Evolutionary conservation across 2,329 filamentous ascomycete species (phyloP), one percentile per base, ranked within the genome.

Genomic region (Nothomitra cinnamomea): DNA sequence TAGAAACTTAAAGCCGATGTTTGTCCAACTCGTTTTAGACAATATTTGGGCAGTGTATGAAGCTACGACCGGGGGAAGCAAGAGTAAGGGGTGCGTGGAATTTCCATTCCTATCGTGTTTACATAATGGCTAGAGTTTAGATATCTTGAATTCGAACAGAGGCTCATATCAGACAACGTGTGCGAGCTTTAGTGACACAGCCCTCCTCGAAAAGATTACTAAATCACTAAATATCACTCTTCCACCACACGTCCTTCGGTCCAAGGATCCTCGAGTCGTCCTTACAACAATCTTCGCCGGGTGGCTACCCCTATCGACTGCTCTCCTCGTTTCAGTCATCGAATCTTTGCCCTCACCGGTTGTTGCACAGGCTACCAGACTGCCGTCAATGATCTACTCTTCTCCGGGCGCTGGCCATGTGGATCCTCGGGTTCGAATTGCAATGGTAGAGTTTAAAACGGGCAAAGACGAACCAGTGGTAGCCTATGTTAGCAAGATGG

Each of bases 401-500:
- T 92, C 88, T 0, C 90, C 92, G 1, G 90, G 87, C 0, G 75
- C 82, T 2, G 76, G 79, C 2, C 74, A 79, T 60, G 80, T 96
- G 47, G 80, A 85, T 53, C 69, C 77, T 1, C 70, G 73, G 5
- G 70, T 96, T 53, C 83, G 80, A 60, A 73, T 84, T n/a, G 87
- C 90, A 3, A 90, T 96, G 82, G 69, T 85, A 1, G 74, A 80
- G 0, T 95, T 94, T 64, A 85, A 85, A 62, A 78, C 78, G 2
- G 75, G 74, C 0, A 73, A 77, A 40, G 74, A 80, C 0, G 83
- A 85, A 55, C 89, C 90, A 0, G 80, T 94, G 0, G 87, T 98
- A 1, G 90, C 87, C 7, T 98, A 95, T 59, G 86, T 98, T 56
- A 96, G 90, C 69, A 98, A 98, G 66, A 95, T 98, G 88, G 86